Evolutionary conservation across 352 stramenopile species (phyloP).

Genomic region (Phytophthora pini): DNA sequence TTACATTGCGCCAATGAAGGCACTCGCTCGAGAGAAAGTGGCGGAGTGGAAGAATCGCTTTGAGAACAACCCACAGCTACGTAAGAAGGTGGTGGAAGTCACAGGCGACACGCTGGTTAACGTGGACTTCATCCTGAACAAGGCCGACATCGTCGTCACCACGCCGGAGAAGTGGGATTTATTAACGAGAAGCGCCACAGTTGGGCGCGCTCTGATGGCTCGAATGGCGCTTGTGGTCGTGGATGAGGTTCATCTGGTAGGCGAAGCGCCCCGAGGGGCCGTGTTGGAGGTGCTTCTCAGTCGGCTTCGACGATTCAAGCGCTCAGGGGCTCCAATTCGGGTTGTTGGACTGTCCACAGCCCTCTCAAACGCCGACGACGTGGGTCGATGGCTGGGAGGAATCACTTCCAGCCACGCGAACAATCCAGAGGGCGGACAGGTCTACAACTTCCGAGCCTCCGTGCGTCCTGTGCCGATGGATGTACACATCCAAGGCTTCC

Average conservation of each 20-base stretch:
- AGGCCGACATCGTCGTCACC: conserved; percentile 97
- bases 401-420: conserved; percentile 56
- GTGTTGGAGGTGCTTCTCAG: conserved; percentile 93
- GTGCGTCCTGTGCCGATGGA: conserved; percentile 97
- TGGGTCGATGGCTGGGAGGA: conserved; percentile 98
- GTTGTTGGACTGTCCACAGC: conserved; percentile 97
- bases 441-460: conserved; percentile 96
- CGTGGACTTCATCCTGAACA: conserved; percentile 85
- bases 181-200: conserved; percentile 92
- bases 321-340: conserved; percentile 69
- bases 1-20: conserved; percentile 98
- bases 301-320: conserved; percentile 79
- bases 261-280: conserved; percentile 93
- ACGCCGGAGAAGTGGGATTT: conserved; percentile 99
- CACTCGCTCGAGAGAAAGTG: conserved; percentile 96
- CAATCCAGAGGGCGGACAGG: conserved; percentile 46
- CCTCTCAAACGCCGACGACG: conserved; percentile 95
- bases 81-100: conserved; percentile 96
- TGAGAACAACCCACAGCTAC: conserved; percentile 76
- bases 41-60: conserved; percentile 97
- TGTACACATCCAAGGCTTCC: conserved; percentile 97
- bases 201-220: conserved; percentile 72
- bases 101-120: conserved; percentile 97
- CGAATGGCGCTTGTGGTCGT: conserved; percentile 93
- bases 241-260: conserved; percentile 98